Base-by-base conservation (phyloP, 148 eudicot genomes). In the Rheum nobile region DNA sequence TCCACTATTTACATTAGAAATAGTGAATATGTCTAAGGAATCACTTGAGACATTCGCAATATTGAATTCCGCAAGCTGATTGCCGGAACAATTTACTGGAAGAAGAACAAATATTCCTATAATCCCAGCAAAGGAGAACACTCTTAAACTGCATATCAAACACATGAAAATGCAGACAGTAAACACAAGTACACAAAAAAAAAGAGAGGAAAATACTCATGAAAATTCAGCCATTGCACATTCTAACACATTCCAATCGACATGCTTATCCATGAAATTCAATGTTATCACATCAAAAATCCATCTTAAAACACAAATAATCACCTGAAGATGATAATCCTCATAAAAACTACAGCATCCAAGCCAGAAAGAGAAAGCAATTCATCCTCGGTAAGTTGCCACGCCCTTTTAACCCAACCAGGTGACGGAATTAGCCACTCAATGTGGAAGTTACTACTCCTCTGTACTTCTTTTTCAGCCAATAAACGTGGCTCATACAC, bases 341-440 rank as follows among this genome's bases (percentile, higher is more conserved):
- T 86, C 74, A 85, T 87, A 44, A 91, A 91, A 50, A 87, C 91
- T 10, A 91, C 91, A 65, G 91, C 96, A 83, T 91, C 96, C 86
- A 91, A 81, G 67, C 96, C 96, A 22, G 91, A 85, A 68, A 82
- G 77, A 39, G 92, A 72, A 41, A 91, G 85, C 69, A 91, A 67
- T 9, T 91, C 91, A n/a, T 89, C 88, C 79, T 91, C 93, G 4
- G 89, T 80, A 74, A 81, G 81, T 50, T 82, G 72, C 93, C 91
- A 91, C 71, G 93, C 96, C 75, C 74, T 72, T 81, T 31, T 85
- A 55, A 91, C 73, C 96, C 96, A 91, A 35, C 84, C 86, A 73
- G 87, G 84, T 24, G 83, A 75, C 70, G 96, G 96, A 50, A 89
- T 48, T 22, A 91, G 76, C 72, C 87, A 75, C 52, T 79, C 78